Evolutionary conservation across 495 filamentous ascomycete genomes (phyloP), one percentile per base, ranked within the genome.

Genomic region (Lepidopterella palustris): DNA sequence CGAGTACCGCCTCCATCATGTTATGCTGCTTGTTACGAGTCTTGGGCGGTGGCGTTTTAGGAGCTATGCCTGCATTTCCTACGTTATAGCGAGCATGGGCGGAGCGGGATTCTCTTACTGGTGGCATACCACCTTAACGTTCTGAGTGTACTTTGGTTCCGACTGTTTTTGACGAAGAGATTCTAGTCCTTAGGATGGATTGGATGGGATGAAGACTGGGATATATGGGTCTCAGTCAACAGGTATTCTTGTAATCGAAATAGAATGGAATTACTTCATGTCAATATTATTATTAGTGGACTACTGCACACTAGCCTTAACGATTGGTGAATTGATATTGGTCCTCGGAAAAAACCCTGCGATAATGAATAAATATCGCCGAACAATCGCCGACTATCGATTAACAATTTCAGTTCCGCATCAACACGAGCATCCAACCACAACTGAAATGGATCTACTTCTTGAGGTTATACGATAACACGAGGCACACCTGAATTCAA

Each of bases 81-180:
- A 49, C 39, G 62, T 63, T 66, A 67, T 62, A 67, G 64, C 64
- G 64, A 66, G 64, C 64, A 67, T 67, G 60, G 64, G 59, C 52
- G 63, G 63, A 62, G 63, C 63, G 53, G 63, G 63, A 11, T 31
- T 65, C 51, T 58, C 56, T 53, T 55, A 45, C 52, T 55, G 54
- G 61, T 47, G 48, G 58, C 62, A 65, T 61, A 65, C 61, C 57
- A 64, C n/a, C n/a, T n/a, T n/a, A n/a, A n/a, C 42, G 31, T 59
- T 51, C 32, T 27, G 15, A 26, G 45, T 18, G 11, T 35, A 21
- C 25, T 52, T 61, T 56, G 40, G 60, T 52, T 28, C 1, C 13
- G 54, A 54, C 40, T n/a, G 53, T 27, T 18, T 25, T 55, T 42
- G 45, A 61, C 24, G 27, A 23, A 13, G 27, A 63, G 51, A 58